Base-by-base conservation (phyloP, 106 monocot genomes). In the Alisma plantagoaquatica region DNA sequence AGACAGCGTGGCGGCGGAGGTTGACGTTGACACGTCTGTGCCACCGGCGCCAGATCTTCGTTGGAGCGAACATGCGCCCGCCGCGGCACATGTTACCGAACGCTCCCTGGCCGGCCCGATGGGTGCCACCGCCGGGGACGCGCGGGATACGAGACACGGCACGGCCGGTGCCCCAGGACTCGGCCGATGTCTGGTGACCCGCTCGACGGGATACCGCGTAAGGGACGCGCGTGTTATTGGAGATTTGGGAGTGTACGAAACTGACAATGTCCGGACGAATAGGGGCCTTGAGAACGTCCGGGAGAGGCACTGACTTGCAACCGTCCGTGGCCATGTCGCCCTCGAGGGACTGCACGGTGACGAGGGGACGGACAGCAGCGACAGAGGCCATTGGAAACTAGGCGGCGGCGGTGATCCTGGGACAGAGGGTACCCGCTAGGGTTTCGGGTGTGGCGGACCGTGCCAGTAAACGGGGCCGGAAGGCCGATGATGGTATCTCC, bases 101-200 rank as follows among this genome's bases (percentile, higher is more conserved):
- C 21, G 77, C 77, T 27, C 83, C 83, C 77, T 83, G 77, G 27
- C 83, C 77, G 4, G 80, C 91, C 15, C 91, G 80, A 59, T 91
- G 91, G 38, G 91, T 91, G 1, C 84, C 84, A 46, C 80, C 77
- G 10, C 91, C 91, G 18, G 84, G 80, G 33, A 91, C 84, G 30
- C 84, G 91, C 1, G 84, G 91, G 27, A 91, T 84, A 64, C 84
- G 77, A 1, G 91, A 91, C 0, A 84, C 83, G 21, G 89, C 89
- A 12, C 84, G 91, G n/a, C 84, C 80, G 0, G 90, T 84, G 0
- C 84, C 90, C 90, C 90, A 91, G 0, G 84, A 84, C 66, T 91
- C 80, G 16, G 90, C 90, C 0, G 84, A 84, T 51, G 90, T 91
- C 77, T 82, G 83, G 65, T 91, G 90, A n/a, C 90, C 90, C 19